Base-by-base conservation (phyloP, 192 early-diverging fungal species). In the Backusella morwellensis region DNA sequence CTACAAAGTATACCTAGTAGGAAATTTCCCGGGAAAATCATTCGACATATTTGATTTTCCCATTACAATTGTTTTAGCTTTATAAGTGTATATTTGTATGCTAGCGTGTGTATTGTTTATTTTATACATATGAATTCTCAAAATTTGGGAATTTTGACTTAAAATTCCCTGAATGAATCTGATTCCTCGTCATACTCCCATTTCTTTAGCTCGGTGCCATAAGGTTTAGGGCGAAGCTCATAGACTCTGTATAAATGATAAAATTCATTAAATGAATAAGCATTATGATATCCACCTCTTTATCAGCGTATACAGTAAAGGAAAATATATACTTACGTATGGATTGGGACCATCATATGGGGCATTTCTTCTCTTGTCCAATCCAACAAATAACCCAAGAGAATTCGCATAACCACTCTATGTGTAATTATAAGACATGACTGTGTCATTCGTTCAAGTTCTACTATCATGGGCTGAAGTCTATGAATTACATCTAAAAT, bases 391-490 rank as follows among this genome's bases (percentile, higher is more conserved):
- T 99, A 99, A 7, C 94, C 89, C 35, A 99, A 84, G 63, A 99
- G 83, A 47, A 96, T 98, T 50, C 97, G 88, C 75, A 96, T 84
- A 66, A 96, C 92, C 17, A 97, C 97, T 47, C 95, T 91, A 85
- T 99, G 97, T 7, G 96, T 97, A 19, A 98, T 91, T 76, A 99
- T 91, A 73, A 98, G 72, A 36, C 94, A 90, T 35, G 92, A 92
- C 52, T 92, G 90, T 14, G 92, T 92, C 90, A 97, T 97, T 71
- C 97, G 87, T 80, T 99, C 97, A 70, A 97, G 86, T 84, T 99
- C 97, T 70, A 99, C 91, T 79, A 99, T 97, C 59, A 98, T 85
- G 44, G 96, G 95, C 78, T 96, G 88, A 70, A 99, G 76, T 26
- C 97, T 87, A 80, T 98, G 94, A 71, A 99, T 96, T n/a, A 99